Percentiles rank a stretch among this genome's conserved stretches.
Evolutionary conservation across 106 monocot species (phyloP).

Genomic region (Cymbidium sinense): DNA sequence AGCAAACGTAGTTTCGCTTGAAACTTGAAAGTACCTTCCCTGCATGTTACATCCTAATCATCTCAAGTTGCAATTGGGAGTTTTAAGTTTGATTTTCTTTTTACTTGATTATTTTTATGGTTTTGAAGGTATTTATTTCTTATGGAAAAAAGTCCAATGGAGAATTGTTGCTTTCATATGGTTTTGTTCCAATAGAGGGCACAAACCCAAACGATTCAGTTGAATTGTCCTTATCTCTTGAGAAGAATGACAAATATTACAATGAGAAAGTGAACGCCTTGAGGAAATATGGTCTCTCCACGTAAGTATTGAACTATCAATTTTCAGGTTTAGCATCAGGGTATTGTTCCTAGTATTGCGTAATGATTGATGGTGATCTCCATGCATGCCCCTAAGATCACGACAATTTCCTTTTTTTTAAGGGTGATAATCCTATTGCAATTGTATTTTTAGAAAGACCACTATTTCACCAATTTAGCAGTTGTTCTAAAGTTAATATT

Average conservation of each 20-base stretch:
- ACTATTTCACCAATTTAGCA: background rate
- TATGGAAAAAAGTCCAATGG: constrained; percentile 98
- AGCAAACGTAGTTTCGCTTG: background rate
- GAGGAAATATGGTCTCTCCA: constrained; percentile 61
- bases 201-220: constrained; percentile 91
- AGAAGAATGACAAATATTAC: constrained; percentile 71
- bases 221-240: constrained; percentile 64
- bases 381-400: background rate
- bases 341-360: background rate
- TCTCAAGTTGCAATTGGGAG: background rate
- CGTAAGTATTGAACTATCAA: constrained; percentile 44
- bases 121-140: constrained; percentile 88
- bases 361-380: background rate
- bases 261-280: constrained; percentile 67
- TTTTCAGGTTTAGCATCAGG: background rate
- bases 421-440: background rate
- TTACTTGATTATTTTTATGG: too few relatives aligned
- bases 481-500: background rate
- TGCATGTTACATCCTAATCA: background rate
- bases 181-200: constrained; percentile 96
- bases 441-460: background rate
- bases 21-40: background rate
- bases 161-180: constrained; percentile 95
- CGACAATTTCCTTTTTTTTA: background rate
- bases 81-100: background rate